These are phyloP conservation scores for Zalerion maritima DNA, from an alignment of 495 filamentous ascomycete genomes.

Conservation along the genomic window DNA sequence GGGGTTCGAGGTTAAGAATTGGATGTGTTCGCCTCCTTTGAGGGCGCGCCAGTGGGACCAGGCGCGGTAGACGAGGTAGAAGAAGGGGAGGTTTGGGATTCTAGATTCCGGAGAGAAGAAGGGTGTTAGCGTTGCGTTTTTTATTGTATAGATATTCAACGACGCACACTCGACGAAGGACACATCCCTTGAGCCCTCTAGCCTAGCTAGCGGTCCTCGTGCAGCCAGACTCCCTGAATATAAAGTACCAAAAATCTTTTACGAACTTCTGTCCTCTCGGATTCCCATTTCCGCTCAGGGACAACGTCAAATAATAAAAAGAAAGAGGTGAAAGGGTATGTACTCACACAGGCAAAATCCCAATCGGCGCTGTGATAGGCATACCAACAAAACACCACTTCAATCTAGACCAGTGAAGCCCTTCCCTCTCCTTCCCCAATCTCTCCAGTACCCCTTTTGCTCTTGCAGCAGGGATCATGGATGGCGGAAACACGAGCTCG, in stretches of 20 bases:
- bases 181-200: no score
- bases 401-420: slow-evolving; percentile 59
- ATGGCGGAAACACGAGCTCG: slow-evolving; percentile 62
- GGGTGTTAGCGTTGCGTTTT: slow-evolving; percentile 3
- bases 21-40: slow-evolving; percentile 68
- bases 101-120: slow-evolving; percentile 27
- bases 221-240: no score
- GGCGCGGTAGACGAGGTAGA: slow-evolving; percentile 76
- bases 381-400: slow-evolving; percentile 67
- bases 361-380: slow-evolving; percentile 73
- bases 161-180: no score
- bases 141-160: neutral
- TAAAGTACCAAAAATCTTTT: no score
- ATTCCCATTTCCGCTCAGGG: no score
- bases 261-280: no score
- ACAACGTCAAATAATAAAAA: neutral
- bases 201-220: no score
- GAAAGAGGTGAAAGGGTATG: slow-evolving; percentile 2
- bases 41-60: slow-evolving; percentile 60
- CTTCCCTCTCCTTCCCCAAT: slow-evolving; percentile 66
- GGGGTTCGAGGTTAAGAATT: slow-evolving; percentile 63
- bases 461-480: slow-evolving; percentile 45
- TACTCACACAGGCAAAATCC: slow-evolving; percentile 68
- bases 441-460: slow-evolving; percentile 45
- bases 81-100: slow-evolving; percentile 92